Conservation (phyloP, 371 early-diverging fungal species). For the Mucor piriformis region DNA sequence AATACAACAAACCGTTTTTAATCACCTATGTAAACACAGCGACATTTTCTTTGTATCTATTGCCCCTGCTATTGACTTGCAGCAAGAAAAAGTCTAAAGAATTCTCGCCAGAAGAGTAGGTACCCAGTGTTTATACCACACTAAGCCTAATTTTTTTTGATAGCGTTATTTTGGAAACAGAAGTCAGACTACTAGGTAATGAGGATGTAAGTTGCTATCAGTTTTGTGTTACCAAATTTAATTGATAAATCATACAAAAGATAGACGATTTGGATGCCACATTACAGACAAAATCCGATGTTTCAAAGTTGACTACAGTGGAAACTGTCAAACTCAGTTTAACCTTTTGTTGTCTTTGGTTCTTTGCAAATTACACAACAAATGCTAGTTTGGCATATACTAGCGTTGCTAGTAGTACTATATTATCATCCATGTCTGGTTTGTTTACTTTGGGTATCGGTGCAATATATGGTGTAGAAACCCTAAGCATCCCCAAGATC, state of each 20-base stretch:
- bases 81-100: constrained; percentile 11
- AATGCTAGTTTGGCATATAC: constrained; percentile 76
- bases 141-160: neutral
- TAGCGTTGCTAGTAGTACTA: constrained; percentile 73
- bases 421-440: constrained; percentile 72
- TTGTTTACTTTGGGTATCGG: constrained; percentile 80
- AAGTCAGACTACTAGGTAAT: constrained; percentile 7
- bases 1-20: constrained; percentile 78
- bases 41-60: constrained; percentile 76
- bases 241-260: neutral
- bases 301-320: constrained; percentile 8
- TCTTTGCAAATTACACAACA: constrained; percentile 67
- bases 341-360: constrained; percentile 74
- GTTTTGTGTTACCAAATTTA: neutral
- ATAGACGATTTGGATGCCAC: neutral
- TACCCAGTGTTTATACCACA: neutral
- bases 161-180: constrained; percentile 14
- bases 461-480: constrained; percentile 64
- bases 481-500: constrained; percentile 56
- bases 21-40: constrained; percentile 82
- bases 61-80: constrained; percentile 29
- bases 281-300: neutral
- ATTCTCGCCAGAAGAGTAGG: constrained; percentile 12
- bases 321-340: constrained; percentile 66
- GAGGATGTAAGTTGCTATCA: constrained; percentile 8